A percentile compares a stretch with the other conserved stretches of the same genome.
phyloP scores from a whole-genome alignment of 2,329 filamentous ascomycete genomes.

The Apiospora sp. region DNA sequence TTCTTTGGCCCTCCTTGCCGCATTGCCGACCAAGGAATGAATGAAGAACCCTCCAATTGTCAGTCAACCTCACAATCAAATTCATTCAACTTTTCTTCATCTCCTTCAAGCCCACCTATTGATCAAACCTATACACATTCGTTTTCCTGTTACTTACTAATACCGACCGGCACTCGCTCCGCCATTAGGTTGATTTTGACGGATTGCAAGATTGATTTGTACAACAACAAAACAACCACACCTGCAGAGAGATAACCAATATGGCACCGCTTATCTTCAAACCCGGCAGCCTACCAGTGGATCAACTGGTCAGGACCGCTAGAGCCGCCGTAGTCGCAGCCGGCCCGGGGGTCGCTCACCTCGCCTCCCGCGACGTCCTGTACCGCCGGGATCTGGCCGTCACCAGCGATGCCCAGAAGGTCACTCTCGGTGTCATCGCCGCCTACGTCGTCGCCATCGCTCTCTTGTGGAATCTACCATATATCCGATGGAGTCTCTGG shows the following conservation, averaged over 20 bases:
- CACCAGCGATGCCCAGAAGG: constrained; percentile 72
- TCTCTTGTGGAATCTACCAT: constrained; percentile 81
- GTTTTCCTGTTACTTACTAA: not conserved
- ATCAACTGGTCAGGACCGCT: constrained; percentile 36
- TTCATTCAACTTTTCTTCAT: not conserved
- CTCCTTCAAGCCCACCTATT: not conserved
- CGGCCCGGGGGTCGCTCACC: constrained; percentile 37
- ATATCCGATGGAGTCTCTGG: constrained; percentile 78
- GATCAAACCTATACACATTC: not conserved
- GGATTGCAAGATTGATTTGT: not conserved
- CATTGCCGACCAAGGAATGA: constrained; percentile 1
- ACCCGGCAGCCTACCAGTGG: constrained; percentile 33
- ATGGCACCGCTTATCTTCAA: constrained; percentile 39
- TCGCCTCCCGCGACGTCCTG: constrained; percentile 43
- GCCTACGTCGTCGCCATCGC: constrained; percentile 78
- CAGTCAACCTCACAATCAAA: constrained; percentile 9
- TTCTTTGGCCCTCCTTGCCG: not conserved
- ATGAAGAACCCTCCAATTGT: not conserved
- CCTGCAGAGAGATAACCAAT: not conserved
- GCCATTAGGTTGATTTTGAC: not conserved
- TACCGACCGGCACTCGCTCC: not conserved
- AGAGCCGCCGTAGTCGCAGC: constrained; percentile 38
- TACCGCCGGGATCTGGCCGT: constrained; percentile 60
- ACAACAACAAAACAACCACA: not conserved
- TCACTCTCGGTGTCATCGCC: constrained; percentile 75